Conservation (phyloP, 2,329 filamentous ascomycete species). For the Fusarium citri region DNA sequence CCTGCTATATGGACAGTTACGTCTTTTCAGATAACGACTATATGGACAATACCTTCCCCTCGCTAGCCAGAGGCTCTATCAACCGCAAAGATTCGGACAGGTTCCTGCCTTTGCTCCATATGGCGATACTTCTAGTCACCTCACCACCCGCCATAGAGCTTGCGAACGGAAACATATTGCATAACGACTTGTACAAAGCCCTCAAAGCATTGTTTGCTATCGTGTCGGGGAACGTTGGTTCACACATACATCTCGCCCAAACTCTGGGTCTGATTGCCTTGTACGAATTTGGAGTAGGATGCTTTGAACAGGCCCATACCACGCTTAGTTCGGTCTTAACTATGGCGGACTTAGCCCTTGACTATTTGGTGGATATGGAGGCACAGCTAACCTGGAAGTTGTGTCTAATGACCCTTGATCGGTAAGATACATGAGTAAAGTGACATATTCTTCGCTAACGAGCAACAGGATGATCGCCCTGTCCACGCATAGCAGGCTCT, state of each 20-base stretch:
- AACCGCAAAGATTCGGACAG: neutral
- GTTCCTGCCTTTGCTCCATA: neutral
- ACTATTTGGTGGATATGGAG: neutral
- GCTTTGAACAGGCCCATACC: neutral
- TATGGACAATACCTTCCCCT: too few relatives aligned
- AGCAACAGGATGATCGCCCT: neutral
- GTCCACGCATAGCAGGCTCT: neutral
- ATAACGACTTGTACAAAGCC: neutral
- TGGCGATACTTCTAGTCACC: neutral
- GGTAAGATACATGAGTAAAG: neutral
- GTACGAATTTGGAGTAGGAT: constrained; percentile 2
- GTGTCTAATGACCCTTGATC: neutral
- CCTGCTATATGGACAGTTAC: neutral
- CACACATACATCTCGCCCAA: neutral
- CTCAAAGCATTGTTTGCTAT: neutral
- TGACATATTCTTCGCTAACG: neutral
- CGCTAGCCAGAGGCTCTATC: too few relatives aligned
- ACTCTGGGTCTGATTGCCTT: neutral
- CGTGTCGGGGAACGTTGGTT: neutral
- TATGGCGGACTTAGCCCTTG: neutral
- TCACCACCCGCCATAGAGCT: neutral
- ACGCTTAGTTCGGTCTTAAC: neutral
- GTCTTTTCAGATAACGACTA: too few relatives aligned
- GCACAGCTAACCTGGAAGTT: neutral
- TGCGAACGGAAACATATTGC: too few relatives aligned